A percentile compares a stretch with the other conserved stretches of the same genome.
Evolutionary conservation across 2,329 filamentous ascomycete genomes (phyloP).

Genomic region (Diaporthe sp.): DNA sequence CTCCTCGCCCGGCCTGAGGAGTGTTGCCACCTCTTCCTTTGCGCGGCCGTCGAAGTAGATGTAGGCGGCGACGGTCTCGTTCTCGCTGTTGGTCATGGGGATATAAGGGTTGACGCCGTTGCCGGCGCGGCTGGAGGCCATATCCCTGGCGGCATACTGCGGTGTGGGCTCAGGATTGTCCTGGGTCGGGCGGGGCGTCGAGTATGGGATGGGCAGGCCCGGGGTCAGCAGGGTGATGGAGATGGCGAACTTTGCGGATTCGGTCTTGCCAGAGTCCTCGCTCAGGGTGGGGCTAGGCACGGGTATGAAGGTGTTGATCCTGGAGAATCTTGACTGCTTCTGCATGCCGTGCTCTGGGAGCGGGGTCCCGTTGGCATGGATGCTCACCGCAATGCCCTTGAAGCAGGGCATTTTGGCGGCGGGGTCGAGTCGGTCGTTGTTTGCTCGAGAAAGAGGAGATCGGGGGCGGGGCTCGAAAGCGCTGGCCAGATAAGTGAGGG

Average conservation of each 20-base stretch:
- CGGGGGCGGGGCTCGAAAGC: not conserved
- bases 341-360: slow-evolving; percentile 95
- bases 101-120: slow-evolving; percentile 85
- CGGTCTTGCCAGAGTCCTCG: slow-evolving; percentile 78
- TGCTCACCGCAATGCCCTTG: slow-evolving; percentile 98
- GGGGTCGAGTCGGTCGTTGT: slow-evolving; percentile 15
- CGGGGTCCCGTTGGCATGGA: slow-evolving; percentile 84
- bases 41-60: slow-evolving; percentile 97
- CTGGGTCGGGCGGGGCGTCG: slow-evolving; percentile 82
- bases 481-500: not conserved
- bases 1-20: slow-evolving; percentile 92
- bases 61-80: slow-evolving; percentile 98
- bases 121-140: slow-evolving; percentile 62
- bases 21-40: slow-evolving; percentile 97
- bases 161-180: slow-evolving; percentile 85
- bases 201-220: slow-evolving; percentile 91
- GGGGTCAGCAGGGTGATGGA: slow-evolving; percentile 96
- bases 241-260: slow-evolving; percentile 96
- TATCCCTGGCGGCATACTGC: slow-evolving; percentile 81
- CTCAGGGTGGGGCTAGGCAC: slow-evolving; percentile 89
- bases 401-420: slow-evolving; percentile 85
- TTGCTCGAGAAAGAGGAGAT: slow-evolving; percentile 4
- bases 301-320: slow-evolving; percentile 97
- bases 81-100: slow-evolving; percentile 90
- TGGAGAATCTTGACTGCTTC: slow-evolving; percentile 89